Evolutionary conservation across 176 grass and related monocot genomes (phyloP), one percentile per base, ranked within the genome.

Genomic region (Oryza officinalis): DNA sequence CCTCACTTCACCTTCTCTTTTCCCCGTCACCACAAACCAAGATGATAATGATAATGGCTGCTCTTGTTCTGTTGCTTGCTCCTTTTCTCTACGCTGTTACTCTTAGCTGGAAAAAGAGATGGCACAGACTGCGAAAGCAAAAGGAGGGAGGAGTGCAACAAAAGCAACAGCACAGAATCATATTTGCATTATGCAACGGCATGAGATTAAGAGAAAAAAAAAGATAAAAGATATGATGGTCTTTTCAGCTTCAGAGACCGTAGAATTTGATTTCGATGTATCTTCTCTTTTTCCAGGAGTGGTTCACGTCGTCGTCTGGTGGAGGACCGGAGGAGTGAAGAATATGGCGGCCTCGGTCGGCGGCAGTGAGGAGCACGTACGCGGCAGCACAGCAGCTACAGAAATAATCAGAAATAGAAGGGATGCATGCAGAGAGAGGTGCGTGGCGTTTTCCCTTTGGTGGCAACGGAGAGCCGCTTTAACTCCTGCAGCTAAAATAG

Each of bases 101-200:
- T 22, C 57, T 61, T 47, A 79, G 40, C 76, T 22, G 68, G 69
- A 65, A 47, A 52, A 27, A 38, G 8, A 45, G 11, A 10, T 1
- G 8, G 15, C 63, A 28, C n/a, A 11, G 57, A 25, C 54, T 61
- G n/a, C 32, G 74, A 79, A 88, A 83, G 86, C 66, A 18, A 76
- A 88, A 71, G 52, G 52, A 22, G 52, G 18, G 52, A 57, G 52
- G 46, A 3, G n/a, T 2, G 43, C 32, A 13, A 26, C 18, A 50
- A 54, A 20, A 81, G 71, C 35, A n/a, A 57, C 52, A 57, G 6
- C 52, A 57, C 6, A 57, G 5, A 57, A 57, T 57, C 52, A 57
- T 8, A 7, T 7, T 8, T 57, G 52, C 52, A n/a, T 57, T 2
- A 82, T 8, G 69, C 35, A 43, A 47, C 0, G 22, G 57, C 22